Evolutionary conservation across 2,329 filamentous ascomycete species (phyloP).

Genomic region (Colletotrichum tamarilloi): DNA sequence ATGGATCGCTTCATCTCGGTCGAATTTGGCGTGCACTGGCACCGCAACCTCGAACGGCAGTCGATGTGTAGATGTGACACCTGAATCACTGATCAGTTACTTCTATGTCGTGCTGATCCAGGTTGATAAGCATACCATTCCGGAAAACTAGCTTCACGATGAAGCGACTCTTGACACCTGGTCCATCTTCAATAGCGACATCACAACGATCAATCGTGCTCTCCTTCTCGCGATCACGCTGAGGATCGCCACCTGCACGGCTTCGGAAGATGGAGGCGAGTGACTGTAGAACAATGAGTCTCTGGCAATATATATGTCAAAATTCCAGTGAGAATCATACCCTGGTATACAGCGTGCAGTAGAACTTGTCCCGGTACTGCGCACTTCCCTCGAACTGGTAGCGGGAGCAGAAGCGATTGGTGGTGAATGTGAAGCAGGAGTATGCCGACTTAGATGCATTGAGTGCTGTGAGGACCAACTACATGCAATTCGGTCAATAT

Average conservation of each 20-base stretch:
- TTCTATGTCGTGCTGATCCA: neutral
- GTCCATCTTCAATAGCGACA: slow-evolving; percentile 77
- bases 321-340: slow-evolving; percentile 49
- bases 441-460: slow-evolving; percentile 87
- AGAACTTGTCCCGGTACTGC: slow-evolving; percentile 70
- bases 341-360: slow-evolving; percentile 79
- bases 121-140: slow-evolving; percentile 62
- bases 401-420: slow-evolving; percentile 76
- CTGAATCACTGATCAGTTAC: slow-evolving; percentile 46
- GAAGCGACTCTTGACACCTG: slow-evolving; percentile 77
- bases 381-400: slow-evolving; percentile 72
- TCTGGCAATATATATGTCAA: neutral
- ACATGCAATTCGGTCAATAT: neutral
- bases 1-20: slow-evolving; percentile 72
- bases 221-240: slow-evolving; percentile 70
- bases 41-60: slow-evolving; percentile 79
- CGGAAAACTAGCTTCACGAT: slow-evolving; percentile 79
- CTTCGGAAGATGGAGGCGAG: slow-evolving; percentile 81
- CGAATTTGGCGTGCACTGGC: slow-evolving; percentile 83
- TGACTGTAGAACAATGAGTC: slow-evolving; percentile 53
- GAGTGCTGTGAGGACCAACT: slow-evolving; percentile 80
- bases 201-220: slow-evolving; percentile 80
- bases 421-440: slow-evolving; percentile 75
- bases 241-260: slow-evolving; percentile 67
- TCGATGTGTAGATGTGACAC: slow-evolving; percentile 81